phyloP scores from a whole-genome alignment of 2,329 filamentous ascomycete species.

The Aspergillus amoenus region DNA sequence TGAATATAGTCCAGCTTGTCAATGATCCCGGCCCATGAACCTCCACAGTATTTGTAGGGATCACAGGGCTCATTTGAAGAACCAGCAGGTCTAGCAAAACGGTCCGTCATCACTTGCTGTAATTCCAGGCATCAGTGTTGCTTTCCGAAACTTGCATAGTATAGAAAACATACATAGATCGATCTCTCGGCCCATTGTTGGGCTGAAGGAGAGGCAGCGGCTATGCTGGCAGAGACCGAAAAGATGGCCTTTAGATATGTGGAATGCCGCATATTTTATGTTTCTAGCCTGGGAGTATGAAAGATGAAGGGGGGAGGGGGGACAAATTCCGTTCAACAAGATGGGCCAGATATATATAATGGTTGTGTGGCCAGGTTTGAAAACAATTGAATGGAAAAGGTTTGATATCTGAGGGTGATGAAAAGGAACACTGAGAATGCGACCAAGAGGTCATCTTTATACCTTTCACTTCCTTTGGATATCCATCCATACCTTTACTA shows the following conservation, averaged over 20 bases:
- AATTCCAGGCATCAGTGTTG: not conserved
- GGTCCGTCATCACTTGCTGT: conserved; percentile 56
- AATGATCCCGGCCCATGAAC: conserved; percentile 59
- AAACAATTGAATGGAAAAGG: not conserved
- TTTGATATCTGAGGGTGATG: not conserved
- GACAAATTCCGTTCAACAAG: not conserved
- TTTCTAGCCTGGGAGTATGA: not conserved
- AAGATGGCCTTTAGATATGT: not conserved
- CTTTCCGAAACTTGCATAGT: not conserved
- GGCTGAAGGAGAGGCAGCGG: conserved; percentile 7
- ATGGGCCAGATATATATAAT: not conserved
- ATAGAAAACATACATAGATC: conserved; percentile 45
- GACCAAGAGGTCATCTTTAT: not conserved
- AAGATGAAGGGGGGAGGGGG: not conserved
- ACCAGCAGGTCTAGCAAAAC: conserved; percentile 51
- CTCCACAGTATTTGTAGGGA: conserved; percentile 55
- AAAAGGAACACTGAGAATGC: not conserved
- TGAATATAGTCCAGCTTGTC: conserved; percentile 52
- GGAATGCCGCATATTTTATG: not conserved
- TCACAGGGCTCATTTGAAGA: conserved; percentile 23
- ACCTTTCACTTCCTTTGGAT: not conserved
- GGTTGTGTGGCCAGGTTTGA: not conserved
- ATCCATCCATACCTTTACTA: not conserved
- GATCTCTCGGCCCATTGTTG: conserved; percentile 53
- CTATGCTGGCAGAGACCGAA: not conserved